These are phyloP conservation scores for Calocera cornea DNA, from an alignment of 768 basidiomycete species.

Conservation along the genomic window DNA sequence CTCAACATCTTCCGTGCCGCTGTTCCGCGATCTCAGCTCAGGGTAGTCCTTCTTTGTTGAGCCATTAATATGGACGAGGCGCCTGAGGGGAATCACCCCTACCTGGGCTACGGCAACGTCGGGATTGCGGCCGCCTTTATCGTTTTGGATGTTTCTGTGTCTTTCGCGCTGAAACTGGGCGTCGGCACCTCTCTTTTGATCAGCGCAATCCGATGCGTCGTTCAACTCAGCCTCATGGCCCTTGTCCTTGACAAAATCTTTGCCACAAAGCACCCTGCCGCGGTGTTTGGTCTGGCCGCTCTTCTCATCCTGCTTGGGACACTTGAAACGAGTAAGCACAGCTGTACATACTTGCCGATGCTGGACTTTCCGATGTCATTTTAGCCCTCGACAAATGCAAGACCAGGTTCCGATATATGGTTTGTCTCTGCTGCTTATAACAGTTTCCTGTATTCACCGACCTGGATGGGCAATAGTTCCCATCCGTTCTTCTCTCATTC, in stretches of 20 bases:
- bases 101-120: slow-evolving; percentile 61
- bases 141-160: slow-evolving; percentile 53
- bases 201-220: slow-evolving; percentile 57
- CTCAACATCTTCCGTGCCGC: neutral
- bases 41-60: neutral
- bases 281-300: slow-evolving; percentile 37
- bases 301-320: slow-evolving; percentile 66
- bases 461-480: slow-evolving; percentile 34
- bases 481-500: slow-evolving; percentile 52
- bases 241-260: slow-evolving; percentile 60
- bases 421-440: slow-evolving; percentile 20
- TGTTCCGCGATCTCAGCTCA: neutral
- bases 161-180: slow-evolving; percentile 49
- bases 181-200: slow-evolving; percentile 54
- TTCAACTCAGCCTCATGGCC: slow-evolving; percentile 66
- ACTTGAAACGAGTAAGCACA: slow-evolving; percentile 51
- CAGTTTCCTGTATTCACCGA: neutral
- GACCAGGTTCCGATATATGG: slow-evolving; percentile 62
- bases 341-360: no score
- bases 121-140: slow-evolving; percentile 63
- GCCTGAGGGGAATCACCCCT: slow-evolving; percentile 13
- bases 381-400: slow-evolving; percentile 68
- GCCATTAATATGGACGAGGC: neutral
- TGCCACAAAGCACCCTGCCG: slow-evolving; percentile 58
- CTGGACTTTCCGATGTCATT: neutral